A percentile compares a stretch with the other conserved stretches of the same genome.
These are phyloP conservation scores for Colletotrichum aenigma DNA, from an alignment of 2,329 filamentous ascomycete genomes.

Conservation along the genomic window DNA sequence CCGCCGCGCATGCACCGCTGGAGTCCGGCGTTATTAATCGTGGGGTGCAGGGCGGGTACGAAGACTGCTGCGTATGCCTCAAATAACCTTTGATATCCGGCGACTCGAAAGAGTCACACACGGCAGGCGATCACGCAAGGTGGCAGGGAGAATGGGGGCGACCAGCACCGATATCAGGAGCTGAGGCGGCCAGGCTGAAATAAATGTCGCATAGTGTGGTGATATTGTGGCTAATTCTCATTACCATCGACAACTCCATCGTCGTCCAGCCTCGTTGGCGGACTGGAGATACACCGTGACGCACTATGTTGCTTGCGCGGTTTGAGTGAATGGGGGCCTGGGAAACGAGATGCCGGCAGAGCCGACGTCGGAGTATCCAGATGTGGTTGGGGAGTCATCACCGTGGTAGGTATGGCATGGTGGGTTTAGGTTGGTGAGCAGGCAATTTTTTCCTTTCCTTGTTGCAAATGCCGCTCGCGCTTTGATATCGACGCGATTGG, in stretches of 20 bases:
- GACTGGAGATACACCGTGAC: conserved; percentile 4
- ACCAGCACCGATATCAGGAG: neutral
- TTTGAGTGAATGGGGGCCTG: neutral
- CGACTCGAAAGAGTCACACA: conserved; percentile 4
- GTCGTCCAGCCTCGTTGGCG: neutral
- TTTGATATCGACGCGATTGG: neutral
- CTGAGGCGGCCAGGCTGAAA: neutral
- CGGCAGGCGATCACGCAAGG: conserved; percentile 9
- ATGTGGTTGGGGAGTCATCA: conserved; percentile 5
- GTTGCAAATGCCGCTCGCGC: neutral
- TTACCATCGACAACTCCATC: conserved; percentile 6
- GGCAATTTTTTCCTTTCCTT: neutral
- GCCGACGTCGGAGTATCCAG: conserved; percentile 16
- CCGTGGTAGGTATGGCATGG: neutral
- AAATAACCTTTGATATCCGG: conserved; percentile 18
- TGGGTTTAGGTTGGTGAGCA: neutral
- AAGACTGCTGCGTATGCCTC: conserved; percentile 5
- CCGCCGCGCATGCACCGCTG: conserved; percentile 8
- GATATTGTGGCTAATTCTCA: conserved; percentile 11
- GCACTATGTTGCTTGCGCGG: neutral
- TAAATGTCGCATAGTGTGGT: conserved; percentile 9
- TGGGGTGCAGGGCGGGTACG: conserved; percentile 16
- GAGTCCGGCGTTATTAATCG: conserved; percentile 13
- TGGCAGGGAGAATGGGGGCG: neutral
- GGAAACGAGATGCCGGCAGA: neutral